Base-by-base conservation (phyloP, 2,329 filamentous ascomycete species). In the Cadophora sp. region DNA sequence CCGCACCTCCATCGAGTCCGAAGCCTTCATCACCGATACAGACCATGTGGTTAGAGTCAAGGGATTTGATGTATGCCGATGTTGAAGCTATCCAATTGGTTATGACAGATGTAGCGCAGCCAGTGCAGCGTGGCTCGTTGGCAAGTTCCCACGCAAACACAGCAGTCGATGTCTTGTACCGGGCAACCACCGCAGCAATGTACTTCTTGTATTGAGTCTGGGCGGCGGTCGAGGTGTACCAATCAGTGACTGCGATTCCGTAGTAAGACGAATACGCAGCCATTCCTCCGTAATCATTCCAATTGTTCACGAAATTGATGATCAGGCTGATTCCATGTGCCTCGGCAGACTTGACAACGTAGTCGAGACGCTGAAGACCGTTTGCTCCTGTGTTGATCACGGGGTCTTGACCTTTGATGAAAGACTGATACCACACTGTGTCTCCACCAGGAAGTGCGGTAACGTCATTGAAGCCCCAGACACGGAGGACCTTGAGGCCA, bases 131-230 rank as follows among this genome's bases (percentile, higher is more conserved):
- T n/a, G 89, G 86, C 77, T 91, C 89, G 71, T 91, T 92, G 62
- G 83, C 86, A 1, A 92, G 80, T 73, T 92, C 89, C 89, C 89
- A 92, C 0, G 88, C 87, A 71, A 91, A 87, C 48, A 92, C 82
- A 0, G 89, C 84, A 0, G 84, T 79, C 0, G 85, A 89, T 68
- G 81, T 79, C 62, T 81, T 84, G 78, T 90, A 91, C 4, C 89
- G 82, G 33, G 79, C 83, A 2, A 92, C 83, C 3, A 91, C 83
- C 0, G 82, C 79, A 59, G 83, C 80, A 73, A 91, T 83, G 74
- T 91, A 92, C 58, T 80, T 81, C 71, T 78, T 74, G 76, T 91
- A 91, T 65, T 88, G 84, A 0, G 79, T 73, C 76, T 89, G 86
- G 8, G 83, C 83, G 0, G 78, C 77, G 0, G 79, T 73, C 68